Evolutionary conservation across 768 basidiomycete species (phyloP), one percentile per base, ranked within the genome.

Genomic region (Boletus speciosus): DNA sequence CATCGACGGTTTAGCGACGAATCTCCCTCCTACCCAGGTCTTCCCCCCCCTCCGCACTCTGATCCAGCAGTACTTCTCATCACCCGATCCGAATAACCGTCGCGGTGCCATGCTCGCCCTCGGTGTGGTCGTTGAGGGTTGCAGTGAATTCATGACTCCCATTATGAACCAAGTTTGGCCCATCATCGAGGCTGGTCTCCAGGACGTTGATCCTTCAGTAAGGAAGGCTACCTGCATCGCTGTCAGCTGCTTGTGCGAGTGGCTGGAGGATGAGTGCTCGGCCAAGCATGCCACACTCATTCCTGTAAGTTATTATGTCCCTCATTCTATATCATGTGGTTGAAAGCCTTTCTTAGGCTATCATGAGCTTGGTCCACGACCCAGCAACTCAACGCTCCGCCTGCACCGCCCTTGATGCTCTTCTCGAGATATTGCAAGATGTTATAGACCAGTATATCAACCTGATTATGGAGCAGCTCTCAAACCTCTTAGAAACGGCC

Each of bases 91-190:
- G 0, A 76, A 80, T 49, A 76, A 84, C 64, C 87, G 97, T 32
- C 94, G 96, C 49, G 90, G 91, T 45, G 96, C 94, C 8, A 87
- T 98, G 76, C 91, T 96, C 64, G 90, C 95, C 1, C 84, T 99
- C 47, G 97, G 97, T 59, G 92, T 98, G 47, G 84, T 86, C 42
- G 93, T 98, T 54, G 97, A 99, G 71, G 97, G 97, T 16, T 98
- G 96, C 77, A 92, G 89, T 74, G 95, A 98, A 76, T 98, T 77
- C 74, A 98, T 99, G 84, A 92, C 93, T 34, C 93, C 95, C 9
- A 80, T 93, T 61, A 93, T 99, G 81, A 73, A 70, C 56, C 81
- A 91, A 63, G 86, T 99, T 29, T 99, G 97, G 97, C 94, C 95
- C 1, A 78, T 96, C 52, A 85, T 99, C 62, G 90, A 97, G 66